Evolutionary conservation across 495 filamentous ascomycete species (phyloP), one percentile per base, ranked within the genome.

Genomic region (Talaromyces liani): DNA sequence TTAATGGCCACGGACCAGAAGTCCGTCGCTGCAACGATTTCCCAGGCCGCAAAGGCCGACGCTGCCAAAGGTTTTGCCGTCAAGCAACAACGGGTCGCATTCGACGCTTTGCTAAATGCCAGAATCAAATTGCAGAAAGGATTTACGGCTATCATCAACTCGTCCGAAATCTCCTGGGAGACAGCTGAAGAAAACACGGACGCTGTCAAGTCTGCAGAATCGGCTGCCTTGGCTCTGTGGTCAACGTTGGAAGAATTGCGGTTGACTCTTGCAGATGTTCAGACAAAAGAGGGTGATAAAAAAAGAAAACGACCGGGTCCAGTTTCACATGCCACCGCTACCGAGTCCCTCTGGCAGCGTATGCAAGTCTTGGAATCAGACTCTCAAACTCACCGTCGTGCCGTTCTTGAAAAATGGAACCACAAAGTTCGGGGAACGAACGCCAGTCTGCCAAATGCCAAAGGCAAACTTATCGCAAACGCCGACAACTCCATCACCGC

Each of bases 61-160:
- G 83, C 88, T 2, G 83, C 85, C 10, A 98, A 98, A 78, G 94
- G 94, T 24, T 78, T 78, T 63, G 93, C 93, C 2, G 89, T 98
- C 33, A 91, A 90, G 67, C 76, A 84, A 58, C 94, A 98, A 73
- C 84, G 91, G 60, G 85, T 85, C 58, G 87, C 87, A 10, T 98
- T 97, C 70, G 93, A 98, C 65, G 82, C 88, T 2, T 83, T 98
- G 3, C 82, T 98, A 20, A 92, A 94, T 73, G 82, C 88, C 22
- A 86, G 94, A 6, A 96, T 98, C 68, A 88, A 91, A 63, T 76
- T 98, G 7, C 94, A 98, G 68, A 97, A 97, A 72, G 90, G 90
- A 4, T 75, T 98, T 16, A 82, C 91, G 16, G 87, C 90, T 2
- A 82, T 87, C 18, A 96, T 97, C 69, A 87, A 92, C 6, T 82